Conservation (phyloP, 2,329 filamentous ascomycete species). For the Dothideomycetes sp. region DNA sequence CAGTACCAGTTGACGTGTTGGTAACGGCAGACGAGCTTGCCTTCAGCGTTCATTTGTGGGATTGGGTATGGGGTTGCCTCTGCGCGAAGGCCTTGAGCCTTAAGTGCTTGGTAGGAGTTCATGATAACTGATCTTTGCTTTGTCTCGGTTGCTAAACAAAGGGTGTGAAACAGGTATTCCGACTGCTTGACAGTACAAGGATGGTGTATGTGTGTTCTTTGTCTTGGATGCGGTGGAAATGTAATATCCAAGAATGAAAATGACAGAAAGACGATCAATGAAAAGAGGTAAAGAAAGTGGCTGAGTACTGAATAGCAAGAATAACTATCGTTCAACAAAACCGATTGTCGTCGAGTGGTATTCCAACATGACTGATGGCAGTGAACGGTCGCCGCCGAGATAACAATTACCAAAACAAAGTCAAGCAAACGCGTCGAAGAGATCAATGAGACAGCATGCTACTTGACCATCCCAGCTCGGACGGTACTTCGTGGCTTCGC, state of each 20-base stretch:
- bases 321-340: background rate
- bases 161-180: background rate
- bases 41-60: background rate
- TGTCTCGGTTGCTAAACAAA: conserved; percentile 1
- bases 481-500: too few relatives aligned
- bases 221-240: background rate
- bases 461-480: background rate
- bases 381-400: background rate
- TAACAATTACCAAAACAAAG: background rate
- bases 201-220: too few relatives aligned
- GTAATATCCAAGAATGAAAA: background rate
- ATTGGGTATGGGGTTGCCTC: background rate
- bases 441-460: background rate
- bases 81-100: background rate
- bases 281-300: background rate
- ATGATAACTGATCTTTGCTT: background rate
- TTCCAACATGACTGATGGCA: background rate
- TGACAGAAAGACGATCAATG: background rate
- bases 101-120: conserved; percentile 4
- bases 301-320: too few relatives aligned
- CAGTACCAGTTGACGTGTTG: conserved; percentile 1
- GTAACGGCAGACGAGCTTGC: background rate
- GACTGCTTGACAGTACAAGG: background rate
- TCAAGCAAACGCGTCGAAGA: background rate
- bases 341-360: background rate